Evolutionary conservation across 2,329 filamentous ascomycete species (phyloP), one percentile per base, ranked within the genome.

Genomic region (Alternaria incomplexa): DNA sequence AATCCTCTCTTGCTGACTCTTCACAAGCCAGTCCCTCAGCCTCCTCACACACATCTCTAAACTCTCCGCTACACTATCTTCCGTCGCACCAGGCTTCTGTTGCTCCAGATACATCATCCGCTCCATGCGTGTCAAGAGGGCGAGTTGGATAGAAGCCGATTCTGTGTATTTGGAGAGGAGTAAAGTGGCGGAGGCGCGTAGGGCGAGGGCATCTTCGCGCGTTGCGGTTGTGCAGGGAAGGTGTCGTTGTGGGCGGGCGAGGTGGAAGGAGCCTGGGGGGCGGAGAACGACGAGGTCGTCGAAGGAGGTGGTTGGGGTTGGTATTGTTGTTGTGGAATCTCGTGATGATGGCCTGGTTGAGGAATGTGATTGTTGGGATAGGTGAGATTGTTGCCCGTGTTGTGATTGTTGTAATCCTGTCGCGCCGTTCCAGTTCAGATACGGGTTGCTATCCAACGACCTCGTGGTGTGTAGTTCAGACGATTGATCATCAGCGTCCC

Each of bases 181-280:
- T 23, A 22, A 17, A 23, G 22, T 20, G 3, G 43, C 43, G 3
- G 17, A 22, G 6, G 66, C 20, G 73, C 74, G 8, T 11, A 72
- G 46, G 7, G 60, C 60, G 7, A 71, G 36, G 0, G 72, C 72
- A 25, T 77, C 72, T 25, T 65, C 61, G 17, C 63, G 59, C 1
- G 68, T 71, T 4, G 75, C 75, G 8, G 54, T 60, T 4, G 75
- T 76, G 44, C 74, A 78, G 3, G 68, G 50, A 1, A 72, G 66
- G 9, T 36, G 50, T 5, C 61, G 61, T 43, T 68, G 66, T 0
- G 71, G 72, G 0, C 60, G 63, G 43, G 63, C 63, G 6, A 72
- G 57, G 50, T 73, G 62, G 20, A 69, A 70, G 5, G 70, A 72
- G 2, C 61, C 69, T 1, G 67, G 48, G n/a, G 66, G 64, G 17